Conservation (phyloP, 2,329 filamentous ascomycete species). For the Dothideomycetes sp. region DNA sequence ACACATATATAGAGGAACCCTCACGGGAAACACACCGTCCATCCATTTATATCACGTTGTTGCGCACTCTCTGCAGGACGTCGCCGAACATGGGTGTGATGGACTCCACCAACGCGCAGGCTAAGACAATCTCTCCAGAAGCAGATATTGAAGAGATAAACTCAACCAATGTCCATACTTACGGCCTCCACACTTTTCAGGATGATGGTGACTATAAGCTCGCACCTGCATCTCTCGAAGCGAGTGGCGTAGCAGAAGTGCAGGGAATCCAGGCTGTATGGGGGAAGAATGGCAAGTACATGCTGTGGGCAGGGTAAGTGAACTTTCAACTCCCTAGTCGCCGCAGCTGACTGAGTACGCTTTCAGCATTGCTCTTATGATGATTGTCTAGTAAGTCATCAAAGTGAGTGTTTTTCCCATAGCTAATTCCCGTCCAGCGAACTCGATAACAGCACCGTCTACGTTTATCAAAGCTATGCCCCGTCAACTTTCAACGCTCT, state of each 20-base stretch:
- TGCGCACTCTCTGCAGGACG: too few relatives aligned
- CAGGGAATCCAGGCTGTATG: neutral
- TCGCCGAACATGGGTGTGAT: too few relatives aligned
- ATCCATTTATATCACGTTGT: too few relatives aligned
- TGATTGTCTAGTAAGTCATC: neutral
- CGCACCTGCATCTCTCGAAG: neutral
- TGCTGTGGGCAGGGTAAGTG: conserved; percentile 1
- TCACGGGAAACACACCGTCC: too few relatives aligned
- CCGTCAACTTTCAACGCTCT: conserved; percentile 28
- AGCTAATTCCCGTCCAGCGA: conserved; percentile 20
- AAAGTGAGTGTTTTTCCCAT: neutral
- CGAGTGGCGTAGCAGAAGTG: neutral
- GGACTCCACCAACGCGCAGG: too few relatives aligned
- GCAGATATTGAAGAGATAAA: too few relatives aligned
- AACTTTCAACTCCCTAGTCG: neutral
- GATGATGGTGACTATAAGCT: too few relatives aligned
- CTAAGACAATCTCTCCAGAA: too few relatives aligned
- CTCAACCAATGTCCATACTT: too few relatives aligned
- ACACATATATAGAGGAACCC: too few relatives aligned
- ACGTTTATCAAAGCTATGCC: conserved; percentile 30
- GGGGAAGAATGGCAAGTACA: neutral
- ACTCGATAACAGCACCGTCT: conserved; percentile 26
- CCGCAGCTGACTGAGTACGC: neutral
- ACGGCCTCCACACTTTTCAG: too few relatives aligned
- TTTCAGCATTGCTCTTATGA: neutral